These are phyloP conservation scores for Micromonas commoda DNA, from an alignment of 139 green algal species.

Conservation along the genomic window DNA sequence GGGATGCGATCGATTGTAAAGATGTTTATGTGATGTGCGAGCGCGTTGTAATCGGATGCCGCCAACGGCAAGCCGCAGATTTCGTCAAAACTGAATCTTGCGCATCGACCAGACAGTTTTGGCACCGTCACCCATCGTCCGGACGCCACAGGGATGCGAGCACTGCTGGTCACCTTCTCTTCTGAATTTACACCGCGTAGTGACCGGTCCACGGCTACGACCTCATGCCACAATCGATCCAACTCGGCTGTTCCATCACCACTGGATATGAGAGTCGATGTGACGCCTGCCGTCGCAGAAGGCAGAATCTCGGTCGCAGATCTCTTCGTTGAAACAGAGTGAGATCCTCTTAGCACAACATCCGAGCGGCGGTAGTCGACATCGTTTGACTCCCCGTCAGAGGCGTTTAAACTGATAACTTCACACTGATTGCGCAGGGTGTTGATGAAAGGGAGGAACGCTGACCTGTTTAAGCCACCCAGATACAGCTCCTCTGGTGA, in stretches of 20 bases:
- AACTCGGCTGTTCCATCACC: neutral
- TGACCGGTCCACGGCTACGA: neutral
- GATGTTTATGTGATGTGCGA: neutral
- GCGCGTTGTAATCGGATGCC: neutral
- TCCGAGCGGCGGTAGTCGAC: neutral
- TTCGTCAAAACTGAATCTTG: neutral
- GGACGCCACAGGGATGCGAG: neutral
- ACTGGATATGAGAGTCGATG: neutral
- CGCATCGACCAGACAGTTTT: neutral
- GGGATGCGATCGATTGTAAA: neutral
- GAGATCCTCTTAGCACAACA: neutral
- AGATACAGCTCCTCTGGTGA: conserved; percentile 18
- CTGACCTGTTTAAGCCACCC: conserved; percentile 15
- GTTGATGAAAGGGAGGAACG: conserved; percentile 15
- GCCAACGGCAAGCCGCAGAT: neutral
- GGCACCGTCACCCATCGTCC: neutral
- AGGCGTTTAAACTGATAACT: neutral
- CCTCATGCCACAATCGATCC: neutral
- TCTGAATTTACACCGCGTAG: neutral
- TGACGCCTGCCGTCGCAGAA: neutral
- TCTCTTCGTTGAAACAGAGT: neutral
- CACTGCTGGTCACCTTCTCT: neutral
- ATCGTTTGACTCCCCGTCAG: neutral
- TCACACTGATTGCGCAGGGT: neutral
- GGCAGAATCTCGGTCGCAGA: neutral